These are phyloP conservation scores for Nannizziopsis arthrosporioides DNA, from an alignment of 2,329 filamentous ascomycete species.

Conservation along the genomic window DNA sequence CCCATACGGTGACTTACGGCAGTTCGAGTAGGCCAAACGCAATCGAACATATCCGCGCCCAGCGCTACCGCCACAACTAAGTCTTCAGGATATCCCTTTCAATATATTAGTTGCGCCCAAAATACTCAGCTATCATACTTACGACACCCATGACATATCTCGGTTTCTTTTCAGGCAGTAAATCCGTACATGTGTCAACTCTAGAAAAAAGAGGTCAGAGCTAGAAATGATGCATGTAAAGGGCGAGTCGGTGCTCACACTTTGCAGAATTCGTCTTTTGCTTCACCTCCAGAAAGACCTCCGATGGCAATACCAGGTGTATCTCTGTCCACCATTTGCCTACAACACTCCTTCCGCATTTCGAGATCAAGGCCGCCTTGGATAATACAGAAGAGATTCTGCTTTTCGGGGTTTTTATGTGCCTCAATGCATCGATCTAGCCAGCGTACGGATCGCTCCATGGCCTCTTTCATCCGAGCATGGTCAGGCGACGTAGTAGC, in stretches of 20 bases:
- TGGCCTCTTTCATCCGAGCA: constrained; percentile 80
- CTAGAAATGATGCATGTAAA: neutral
- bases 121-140: constrained; percentile 19
- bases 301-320: constrained; percentile 96
- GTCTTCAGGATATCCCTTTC: constrained; percentile 80
- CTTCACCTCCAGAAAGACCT: constrained; percentile 86
- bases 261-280: constrained; percentile 81
- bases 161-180: constrained; percentile 85
- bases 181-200: constrained; percentile 69
- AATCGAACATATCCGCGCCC: constrained; percentile 98
- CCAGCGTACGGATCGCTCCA: constrained; percentile 91
- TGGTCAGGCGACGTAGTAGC: constrained; percentile 88
- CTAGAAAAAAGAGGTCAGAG: constrained; percentile 22
- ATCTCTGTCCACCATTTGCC: constrained; percentile 75
- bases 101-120: constrained; percentile 15
- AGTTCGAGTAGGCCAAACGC: constrained; percentile 94
- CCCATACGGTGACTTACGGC: constrained; percentile 45
- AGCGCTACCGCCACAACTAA: constrained; percentile 85
- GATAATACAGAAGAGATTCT: constrained; percentile 98
- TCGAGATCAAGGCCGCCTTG: constrained; percentile 87
- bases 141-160: constrained; percentile 96
- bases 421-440: constrained; percentile 87
- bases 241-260: constrained; percentile 41
- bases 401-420: constrained; percentile 67
- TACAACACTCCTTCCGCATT: constrained; percentile 70